These are phyloP conservation scores for Penicillium griseofulvum DNA, from an alignment of 2,329 filamentous ascomycete species.

Conservation along the genomic window DNA sequence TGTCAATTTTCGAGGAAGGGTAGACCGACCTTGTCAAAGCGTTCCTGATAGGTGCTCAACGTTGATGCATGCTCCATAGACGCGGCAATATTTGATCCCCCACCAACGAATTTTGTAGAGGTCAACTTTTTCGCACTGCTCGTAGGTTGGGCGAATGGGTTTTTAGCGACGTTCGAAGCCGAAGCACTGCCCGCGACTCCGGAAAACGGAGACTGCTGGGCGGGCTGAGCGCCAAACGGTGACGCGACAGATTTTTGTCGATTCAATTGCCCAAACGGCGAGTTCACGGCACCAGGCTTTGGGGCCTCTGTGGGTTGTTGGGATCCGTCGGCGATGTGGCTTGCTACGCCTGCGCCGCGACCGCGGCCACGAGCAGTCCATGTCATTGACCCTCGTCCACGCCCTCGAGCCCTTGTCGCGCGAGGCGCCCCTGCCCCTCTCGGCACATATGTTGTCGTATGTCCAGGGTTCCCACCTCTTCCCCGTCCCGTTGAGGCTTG, in stretches of 20 bases:
- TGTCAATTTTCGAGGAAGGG: background rate
- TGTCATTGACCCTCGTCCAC: slow-evolving; percentile 19
- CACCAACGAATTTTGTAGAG: slow-evolving; percentile 8
- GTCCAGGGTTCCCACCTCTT: slow-evolving; percentile 21
- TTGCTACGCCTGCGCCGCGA: slow-evolving; percentile 22
- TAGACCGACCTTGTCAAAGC: slow-evolving; percentile 37
- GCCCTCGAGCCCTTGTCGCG: slow-evolving; percentile 20
- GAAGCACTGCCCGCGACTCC: slow-evolving; percentile 17
- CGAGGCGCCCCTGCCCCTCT: slow-evolving; percentile 18
- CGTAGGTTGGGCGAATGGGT: slow-evolving; percentile 10
- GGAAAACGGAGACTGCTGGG: slow-evolving; percentile 23
- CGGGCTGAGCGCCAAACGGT: slow-evolving; percentile 14
- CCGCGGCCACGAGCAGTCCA: slow-evolving; percentile 13
- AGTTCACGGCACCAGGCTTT: slow-evolving; percentile 8
- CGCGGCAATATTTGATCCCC: slow-evolving; percentile 3
- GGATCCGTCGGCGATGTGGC: background rate
- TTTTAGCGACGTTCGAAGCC: slow-evolving; percentile 10
- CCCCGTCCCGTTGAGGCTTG: slow-evolving; percentile 25
- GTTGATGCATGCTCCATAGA: slow-evolving; percentile 25
- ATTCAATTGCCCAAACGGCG: slow-evolving; percentile 28
- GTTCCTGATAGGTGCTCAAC: slow-evolving; percentile 31
- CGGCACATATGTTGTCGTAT: slow-evolving; percentile 16
- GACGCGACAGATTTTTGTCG: slow-evolving; percentile 17
- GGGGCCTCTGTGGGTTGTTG: background rate
- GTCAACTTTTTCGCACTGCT: slow-evolving; percentile 4